phyloP scores from a whole-genome alignment of 148 eudicot genomes.

The Arbutus unedo region DNA sequence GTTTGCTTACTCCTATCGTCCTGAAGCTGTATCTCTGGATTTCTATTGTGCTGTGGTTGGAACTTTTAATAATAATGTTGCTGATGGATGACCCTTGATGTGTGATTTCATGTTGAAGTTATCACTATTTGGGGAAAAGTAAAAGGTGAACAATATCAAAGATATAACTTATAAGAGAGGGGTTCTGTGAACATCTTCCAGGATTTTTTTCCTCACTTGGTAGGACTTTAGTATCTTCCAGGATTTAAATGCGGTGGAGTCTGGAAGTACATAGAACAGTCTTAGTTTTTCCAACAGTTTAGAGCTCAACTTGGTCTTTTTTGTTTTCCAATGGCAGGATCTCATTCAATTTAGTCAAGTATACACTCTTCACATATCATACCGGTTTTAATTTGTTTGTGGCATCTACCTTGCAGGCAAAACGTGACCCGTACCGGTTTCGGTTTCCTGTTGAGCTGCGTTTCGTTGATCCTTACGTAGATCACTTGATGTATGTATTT shows the following conservation, averaged over 20 bases:
- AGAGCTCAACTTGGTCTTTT: not conserved
- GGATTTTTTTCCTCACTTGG: not conserved
- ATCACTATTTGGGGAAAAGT: not conserved
- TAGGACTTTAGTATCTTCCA: not conserved
- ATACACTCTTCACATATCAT: not conserved
- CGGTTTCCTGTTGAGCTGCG: conserved; percentile 98
- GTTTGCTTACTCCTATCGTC: not conserved
- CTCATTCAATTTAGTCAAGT: not conserved
- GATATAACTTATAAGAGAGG: not conserved
- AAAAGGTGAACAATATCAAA: not conserved
- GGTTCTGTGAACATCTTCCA: not conserved
- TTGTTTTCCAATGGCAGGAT: not conserved
- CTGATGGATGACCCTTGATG: not conserved
- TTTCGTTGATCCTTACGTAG: conserved; percentile 91
- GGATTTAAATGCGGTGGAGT: not conserved
- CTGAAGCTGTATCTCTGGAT: not conserved
- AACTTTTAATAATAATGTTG: not conserved
- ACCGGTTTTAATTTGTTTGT: not conserved
- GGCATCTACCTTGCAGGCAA: conserved; percentile 69
- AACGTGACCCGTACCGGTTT: conserved; percentile 93
- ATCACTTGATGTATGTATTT: conserved; percentile 81
- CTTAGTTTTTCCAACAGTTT: not conserved
- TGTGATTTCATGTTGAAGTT: not conserved
- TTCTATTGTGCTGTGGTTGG: not conserved
- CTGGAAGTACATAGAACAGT: not conserved